Evolutionary conservation across 2,329 filamentous ascomycete species (phyloP), one percentile per base, ranked within the genome.

Genomic region (Dryadomyces sulphureus): DNA sequence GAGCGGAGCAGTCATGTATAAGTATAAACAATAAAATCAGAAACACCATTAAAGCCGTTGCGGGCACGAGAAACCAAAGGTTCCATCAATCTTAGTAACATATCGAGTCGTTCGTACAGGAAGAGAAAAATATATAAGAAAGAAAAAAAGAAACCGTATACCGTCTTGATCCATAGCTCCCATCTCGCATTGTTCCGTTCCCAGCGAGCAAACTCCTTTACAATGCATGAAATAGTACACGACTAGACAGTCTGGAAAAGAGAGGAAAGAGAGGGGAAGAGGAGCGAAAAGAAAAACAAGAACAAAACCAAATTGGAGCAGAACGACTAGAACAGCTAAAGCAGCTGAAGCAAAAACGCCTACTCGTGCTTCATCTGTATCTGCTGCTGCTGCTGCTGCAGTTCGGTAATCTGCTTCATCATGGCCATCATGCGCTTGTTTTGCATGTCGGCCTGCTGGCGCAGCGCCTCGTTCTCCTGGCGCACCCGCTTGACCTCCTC

Each of bases 401-500:
- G 60, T 48, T 68, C 61, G 1, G 62, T 59, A 21, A 73, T 67
- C 52, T 72, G 68, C 38, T 65, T 60, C 63, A 72, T 66, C 65
- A 73, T 69, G 25, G 63, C 59, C 12, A 65, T 55, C 4, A 63
- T 66, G 51, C 70, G 65, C 38, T 64, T 64, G 17, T 61, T 66
- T 50, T 75, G 71, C 38, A 66, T 61, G 35, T 72, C 64, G 49
- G 74, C 62, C 48, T 74, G 66, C 16, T 60, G 57, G 50, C 66
- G 67, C 41, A 80, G 64, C 53, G 79, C 74, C 51, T 77, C 67
- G 49, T 81, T 79, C 58, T 85, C 80, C 40, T 66, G 65, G n/a
- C 73, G 70, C 32, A 86, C 63, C 30, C 79, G 70, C 62, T 83
- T 84, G 50, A 83, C 62, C 57, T 85, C 79, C 41, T 77, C 71